These are phyloP conservation scores for Castanea crenata DNA, from an alignment of 306 rosid genomes.

Conservation along the genomic window DNA sequence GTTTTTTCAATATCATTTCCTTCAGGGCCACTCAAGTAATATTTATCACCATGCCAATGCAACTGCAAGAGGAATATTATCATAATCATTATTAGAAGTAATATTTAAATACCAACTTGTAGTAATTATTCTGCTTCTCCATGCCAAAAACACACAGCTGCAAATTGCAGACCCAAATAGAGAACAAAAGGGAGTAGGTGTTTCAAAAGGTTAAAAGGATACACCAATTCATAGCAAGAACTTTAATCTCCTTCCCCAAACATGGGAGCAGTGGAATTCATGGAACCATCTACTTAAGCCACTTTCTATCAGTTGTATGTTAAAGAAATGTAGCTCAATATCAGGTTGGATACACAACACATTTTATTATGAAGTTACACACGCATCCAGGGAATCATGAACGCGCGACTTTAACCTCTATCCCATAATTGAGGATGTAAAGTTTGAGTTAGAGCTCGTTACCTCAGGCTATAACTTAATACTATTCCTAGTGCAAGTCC, in stretches of 20 bases:
- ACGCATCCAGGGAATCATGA: too few relatives aligned
- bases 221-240: not conserved
- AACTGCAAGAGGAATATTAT: slow-evolving; percentile 34
- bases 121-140: not conserved
- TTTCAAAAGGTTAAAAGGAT: not conserved
- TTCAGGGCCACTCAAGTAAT: slow-evolving; percentile 63
- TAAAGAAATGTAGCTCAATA: not conserved
- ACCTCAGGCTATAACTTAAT: too few relatives aligned
- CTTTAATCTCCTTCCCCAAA: not conserved
- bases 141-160: not conserved
- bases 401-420: too few relatives aligned
- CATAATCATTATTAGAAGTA: not conserved
- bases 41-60: slow-evolving; percentile 78
- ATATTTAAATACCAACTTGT: not conserved
- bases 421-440: too few relatives aligned
- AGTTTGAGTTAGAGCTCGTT: too few relatives aligned
- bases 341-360: not conserved
- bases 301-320: not conserved
- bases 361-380: too few relatives aligned
- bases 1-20: slow-evolving; percentile 83
- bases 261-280: not conserved
- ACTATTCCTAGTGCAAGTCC: not conserved
- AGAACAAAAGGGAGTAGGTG: not conserved
- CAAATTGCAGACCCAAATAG: not conserved
- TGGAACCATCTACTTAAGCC: not conserved